phyloP scores from a whole-genome alignment of 2,329 filamentous ascomycete species.

The Graphilbum fragrans region DNA sequence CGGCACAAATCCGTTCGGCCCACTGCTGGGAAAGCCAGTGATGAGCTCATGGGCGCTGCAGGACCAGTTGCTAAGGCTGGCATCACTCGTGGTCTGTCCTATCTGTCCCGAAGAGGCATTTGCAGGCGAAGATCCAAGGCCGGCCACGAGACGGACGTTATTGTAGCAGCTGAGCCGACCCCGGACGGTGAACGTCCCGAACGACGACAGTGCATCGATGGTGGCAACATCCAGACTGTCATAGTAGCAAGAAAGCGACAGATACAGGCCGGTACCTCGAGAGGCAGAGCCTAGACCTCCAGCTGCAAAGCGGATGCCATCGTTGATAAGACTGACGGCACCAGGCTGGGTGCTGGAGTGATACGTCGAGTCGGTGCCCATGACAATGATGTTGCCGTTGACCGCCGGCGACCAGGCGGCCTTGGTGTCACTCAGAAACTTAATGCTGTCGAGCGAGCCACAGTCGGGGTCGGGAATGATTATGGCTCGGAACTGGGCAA shows the following conservation, averaged over 20 bases:
- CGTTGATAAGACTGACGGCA: slow-evolving; percentile 23
- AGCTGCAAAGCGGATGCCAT: slow-evolving; percentile 18
- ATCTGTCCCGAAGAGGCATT: too few species aligned
- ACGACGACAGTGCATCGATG: slow-evolving; percentile 17
- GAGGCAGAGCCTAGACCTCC: slow-evolving; percentile 2
- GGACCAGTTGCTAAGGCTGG: slow-evolving; percentile 26
- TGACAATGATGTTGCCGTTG: slow-evolving; percentile 26
- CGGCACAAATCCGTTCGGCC: slow-evolving; percentile 22
- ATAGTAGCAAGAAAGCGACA: slow-evolving; percentile 30
- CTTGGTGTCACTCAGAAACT: slow-evolving; percentile 26
- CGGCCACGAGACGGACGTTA: slow-evolving; percentile 26
- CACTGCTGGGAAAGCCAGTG: slow-evolving; percentile 22
- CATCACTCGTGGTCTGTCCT: slow-evolving; percentile 18
- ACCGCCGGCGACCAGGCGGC: slow-evolving; percentile 26
- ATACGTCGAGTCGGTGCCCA: slow-evolving; percentile 25
- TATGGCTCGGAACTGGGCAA: slow-evolving; percentile 30
- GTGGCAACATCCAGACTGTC: slow-evolving; percentile 11
- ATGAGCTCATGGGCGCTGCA: slow-evolving; percentile 30
- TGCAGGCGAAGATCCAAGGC: slow-evolving; percentile 18
- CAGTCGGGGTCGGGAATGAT: slow-evolving; percentile 27
- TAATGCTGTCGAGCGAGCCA: slow-evolving; percentile 16
- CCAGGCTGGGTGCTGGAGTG: slow-evolving; percentile 17
- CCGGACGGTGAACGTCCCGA: slow-evolving; percentile 26
- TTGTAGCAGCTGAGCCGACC: slow-evolving; percentile 26
- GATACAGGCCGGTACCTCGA: slow-evolving; percentile 16